Percentiles rank a stretch among this genome's conserved stretches.
Conservation (phyloP, 2,329 filamentous ascomycete genomes). For the Tolypocladium paradoxum region DNA sequence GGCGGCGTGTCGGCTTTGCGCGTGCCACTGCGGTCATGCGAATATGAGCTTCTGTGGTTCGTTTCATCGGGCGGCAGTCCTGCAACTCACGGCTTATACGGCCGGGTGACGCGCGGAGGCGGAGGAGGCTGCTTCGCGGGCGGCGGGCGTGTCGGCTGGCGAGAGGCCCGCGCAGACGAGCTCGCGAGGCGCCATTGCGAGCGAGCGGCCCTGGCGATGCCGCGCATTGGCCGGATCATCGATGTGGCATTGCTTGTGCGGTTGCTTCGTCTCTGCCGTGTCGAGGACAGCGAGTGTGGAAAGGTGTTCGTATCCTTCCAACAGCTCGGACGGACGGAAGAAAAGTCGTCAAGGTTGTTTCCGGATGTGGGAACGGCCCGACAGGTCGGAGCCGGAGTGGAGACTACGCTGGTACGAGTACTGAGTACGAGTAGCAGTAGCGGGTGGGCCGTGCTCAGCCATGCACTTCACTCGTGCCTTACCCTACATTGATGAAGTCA, state of each 20-base stretch:
- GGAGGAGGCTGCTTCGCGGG: slow-evolving; percentile 1
- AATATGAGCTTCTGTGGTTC: background rate
- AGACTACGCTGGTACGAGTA: too few species aligned
- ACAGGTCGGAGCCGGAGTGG: slow-evolving; percentile 5
- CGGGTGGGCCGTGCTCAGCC: too few species aligned
- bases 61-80: background rate
- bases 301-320: background rate
- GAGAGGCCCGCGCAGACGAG: slow-evolving; percentile 13
- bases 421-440: too few species aligned
- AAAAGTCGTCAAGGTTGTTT: slow-evolving; percentile 2
- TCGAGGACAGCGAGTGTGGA: background rate
- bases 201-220: slow-evolving; percentile 10
- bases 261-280: background rate
- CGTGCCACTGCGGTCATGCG: slow-evolving; percentile 1
- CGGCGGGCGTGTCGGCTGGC: slow-evolving; percentile 6
- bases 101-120: slow-evolving; percentile 13
- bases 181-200: slow-evolving; percentile 19
- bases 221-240: slow-evolving; percentile 21
- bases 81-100: slow-evolving; percentile 19
- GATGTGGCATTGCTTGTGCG: slow-evolving; percentile 4
- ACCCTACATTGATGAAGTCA: background rate
- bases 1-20: slow-evolving; percentile 1
- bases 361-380: slow-evolving; percentile 9
- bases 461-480: background rate
- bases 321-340: background rate